Evolutionary conservation across 2,329 filamentous ascomycete species (phyloP).

Genomic region (Raffaelea deltoideospora): DNA sequence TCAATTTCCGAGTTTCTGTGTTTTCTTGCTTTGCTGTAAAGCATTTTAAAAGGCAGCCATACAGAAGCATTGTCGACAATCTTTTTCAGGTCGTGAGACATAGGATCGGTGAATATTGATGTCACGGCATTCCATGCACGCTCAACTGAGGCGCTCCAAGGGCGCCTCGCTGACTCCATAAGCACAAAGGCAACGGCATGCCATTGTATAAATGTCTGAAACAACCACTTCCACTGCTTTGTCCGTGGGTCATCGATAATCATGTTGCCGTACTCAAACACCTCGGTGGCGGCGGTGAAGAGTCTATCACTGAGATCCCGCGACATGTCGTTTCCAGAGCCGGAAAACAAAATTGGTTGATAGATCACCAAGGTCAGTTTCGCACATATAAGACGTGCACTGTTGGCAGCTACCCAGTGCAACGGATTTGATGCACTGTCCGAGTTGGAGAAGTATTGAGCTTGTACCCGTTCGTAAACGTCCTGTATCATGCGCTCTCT

Average conservation of each 20-base stretch:
- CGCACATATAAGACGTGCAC: slow-evolving; percentile 33
- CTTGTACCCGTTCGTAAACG: slow-evolving; percentile 27
- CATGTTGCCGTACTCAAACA: slow-evolving; percentile 39
- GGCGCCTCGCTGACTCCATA: slow-evolving; percentile 30
- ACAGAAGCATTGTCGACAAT: slow-evolving; percentile 31
- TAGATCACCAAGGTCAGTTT: slow-evolving; percentile 41
- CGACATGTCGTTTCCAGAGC: slow-evolving; percentile 17
- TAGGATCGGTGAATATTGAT: slow-evolving; percentile 13
- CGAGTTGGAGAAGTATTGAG: no score
- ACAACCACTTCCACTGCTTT: slow-evolving; percentile 41
- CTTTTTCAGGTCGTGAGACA: slow-evolving; percentile 25
- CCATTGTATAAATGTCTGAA: slow-evolving; percentile 45
- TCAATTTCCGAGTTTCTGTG: slow-evolving; percentile 35
- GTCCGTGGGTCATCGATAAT: slow-evolving; percentile 33
- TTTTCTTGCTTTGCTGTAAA: slow-evolving; percentile 35
- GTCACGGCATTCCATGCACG: slow-evolving; percentile 16
- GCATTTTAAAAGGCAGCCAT: slow-evolving; percentile 37
- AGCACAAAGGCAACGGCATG: slow-evolving; percentile 41
- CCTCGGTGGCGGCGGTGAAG: slow-evolving; percentile 34
- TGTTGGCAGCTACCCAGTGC: slow-evolving; percentile 32
- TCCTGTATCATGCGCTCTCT: slow-evolving; percentile 21
- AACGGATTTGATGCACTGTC: no score
- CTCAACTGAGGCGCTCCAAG: slow-evolving; percentile 19
- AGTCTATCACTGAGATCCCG: slow-evolving; percentile 20
- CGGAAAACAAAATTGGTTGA: slow-evolving; percentile 31